A percentile compares a stretch with the other conserved stretches of the same genome.
These are phyloP conservation scores for Filosporella fistucella DNA, from an alignment of 495 filamentous ascomycete genomes.

Conservation along the genomic window DNA sequence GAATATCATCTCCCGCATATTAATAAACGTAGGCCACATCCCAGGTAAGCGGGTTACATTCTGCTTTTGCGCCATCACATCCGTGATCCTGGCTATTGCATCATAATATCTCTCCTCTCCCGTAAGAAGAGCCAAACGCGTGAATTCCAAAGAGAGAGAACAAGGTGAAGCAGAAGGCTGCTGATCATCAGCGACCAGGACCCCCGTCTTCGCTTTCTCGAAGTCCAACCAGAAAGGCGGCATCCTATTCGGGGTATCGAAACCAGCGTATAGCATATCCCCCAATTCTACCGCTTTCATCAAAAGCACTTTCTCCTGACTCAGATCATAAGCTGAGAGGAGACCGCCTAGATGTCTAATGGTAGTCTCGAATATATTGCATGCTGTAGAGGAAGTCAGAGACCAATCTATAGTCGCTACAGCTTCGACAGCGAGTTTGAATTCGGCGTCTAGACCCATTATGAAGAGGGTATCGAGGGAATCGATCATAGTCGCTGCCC, in stretches of 20 bases:
- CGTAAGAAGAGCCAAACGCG: constrained; percentile 83
- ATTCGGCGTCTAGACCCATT: constrained; percentile 84
- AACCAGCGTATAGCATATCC: constrained; percentile 81
- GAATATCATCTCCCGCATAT: constrained; percentile 23
- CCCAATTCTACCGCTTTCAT: constrained; percentile 84
- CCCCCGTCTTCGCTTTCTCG: background rate
- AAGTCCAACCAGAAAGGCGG: constrained; percentile 76
- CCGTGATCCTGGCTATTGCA: constrained; percentile 82
- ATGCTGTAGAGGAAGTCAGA: constrained; percentile 49
- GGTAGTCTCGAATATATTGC: constrained; percentile 81
- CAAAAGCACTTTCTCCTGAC: constrained; percentile 65
- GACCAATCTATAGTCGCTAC: constrained; percentile 85
- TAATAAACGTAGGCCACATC: constrained; percentile 61
- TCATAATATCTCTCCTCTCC: constrained; percentile 85
- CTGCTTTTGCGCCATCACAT: constrained; percentile 79
- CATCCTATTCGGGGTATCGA: constrained; percentile 95
- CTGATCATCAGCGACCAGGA: constrained; percentile 47
- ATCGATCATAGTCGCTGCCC: constrained; percentile 91
- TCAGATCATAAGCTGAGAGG: constrained; percentile 77
- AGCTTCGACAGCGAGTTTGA: constrained; percentile 71
- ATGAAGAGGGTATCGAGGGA: constrained; percentile 78
- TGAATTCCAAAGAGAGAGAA: constrained; percentile 89
- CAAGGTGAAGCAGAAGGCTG: too few relatives aligned
- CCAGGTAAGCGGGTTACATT: constrained; percentile 65
- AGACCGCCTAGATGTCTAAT: constrained; percentile 84